A percentile compares a stretch with the other conserved stretches of the same genome.
These are phyloP conservation scores for Rhododendron kiyosumense DNA, from an alignment of 148 eudicot genomes.

Conservation along the genomic window DNA sequence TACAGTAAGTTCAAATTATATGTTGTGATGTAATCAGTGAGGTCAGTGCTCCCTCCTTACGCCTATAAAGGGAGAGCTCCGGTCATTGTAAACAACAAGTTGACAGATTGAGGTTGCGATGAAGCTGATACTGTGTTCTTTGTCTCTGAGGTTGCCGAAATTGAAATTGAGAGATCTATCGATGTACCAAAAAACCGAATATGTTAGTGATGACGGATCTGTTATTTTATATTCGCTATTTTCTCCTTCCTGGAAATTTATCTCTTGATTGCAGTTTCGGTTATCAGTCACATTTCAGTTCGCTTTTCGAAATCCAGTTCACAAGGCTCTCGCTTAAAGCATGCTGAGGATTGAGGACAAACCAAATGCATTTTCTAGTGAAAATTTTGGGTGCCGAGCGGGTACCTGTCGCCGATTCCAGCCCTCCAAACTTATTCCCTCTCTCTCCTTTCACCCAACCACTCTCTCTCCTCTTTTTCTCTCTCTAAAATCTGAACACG, in stretches of 20 bases:
- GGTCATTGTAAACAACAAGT: too few species aligned
- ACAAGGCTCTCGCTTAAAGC: not conserved
- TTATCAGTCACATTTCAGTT: not conserved
- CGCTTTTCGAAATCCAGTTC: not conserved
- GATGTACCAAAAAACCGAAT: not conserved
- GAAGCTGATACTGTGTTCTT: not conserved
- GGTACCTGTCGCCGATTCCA: too few species aligned
- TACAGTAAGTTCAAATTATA: too few species aligned
- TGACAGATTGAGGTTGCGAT: not conserved
- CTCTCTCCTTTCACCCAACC: too few species aligned
- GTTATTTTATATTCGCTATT: not conserved
- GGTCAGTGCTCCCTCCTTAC: too few species aligned
- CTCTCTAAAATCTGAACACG: not conserved
- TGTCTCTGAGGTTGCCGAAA: not conserved
- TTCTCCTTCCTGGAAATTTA: not conserved
- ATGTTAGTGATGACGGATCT: not conserved
- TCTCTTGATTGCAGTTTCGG: not conserved
- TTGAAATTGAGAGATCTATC: not conserved
- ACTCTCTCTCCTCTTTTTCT: not conserved
- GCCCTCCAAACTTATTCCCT: too few species aligned
- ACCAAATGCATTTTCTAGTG: too few species aligned
- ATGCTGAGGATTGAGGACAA: too few species aligned
- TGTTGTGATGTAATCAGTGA: too few species aligned
- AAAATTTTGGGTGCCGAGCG: too few species aligned
- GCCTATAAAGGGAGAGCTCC: too few species aligned